Evolutionary conservation across 176 grass and related monocot species (phyloP).

Genomic region (Oryza meyeriana): DNA sequence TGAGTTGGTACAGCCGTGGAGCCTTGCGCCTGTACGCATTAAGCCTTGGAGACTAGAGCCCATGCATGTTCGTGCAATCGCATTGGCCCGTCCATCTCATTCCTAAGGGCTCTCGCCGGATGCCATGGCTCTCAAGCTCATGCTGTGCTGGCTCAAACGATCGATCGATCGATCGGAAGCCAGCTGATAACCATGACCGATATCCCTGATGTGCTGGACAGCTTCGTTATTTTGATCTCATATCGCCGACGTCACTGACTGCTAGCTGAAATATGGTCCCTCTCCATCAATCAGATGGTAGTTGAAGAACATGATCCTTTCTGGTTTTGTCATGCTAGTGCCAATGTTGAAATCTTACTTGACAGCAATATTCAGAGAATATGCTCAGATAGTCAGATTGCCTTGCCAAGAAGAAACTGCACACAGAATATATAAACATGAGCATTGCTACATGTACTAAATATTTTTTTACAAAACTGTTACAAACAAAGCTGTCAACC

Average conservation of each 20-base stretch:
- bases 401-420: not conserved
- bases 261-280: not conserved
- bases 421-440: not conserved
- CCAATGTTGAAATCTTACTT: slow-evolving; percentile 20
- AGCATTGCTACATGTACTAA: no score
- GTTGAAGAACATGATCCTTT: slow-evolving; percentile 15
- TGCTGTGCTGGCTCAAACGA: not conserved
- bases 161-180: not conserved
- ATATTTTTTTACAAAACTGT: no score
- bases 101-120: not conserved
- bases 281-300: not conserved
- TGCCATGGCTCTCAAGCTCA: slow-evolving; percentile 9
- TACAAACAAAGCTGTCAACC: no score
- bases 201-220: slow-evolving; percentile 3
- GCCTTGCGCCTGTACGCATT: not conserved
- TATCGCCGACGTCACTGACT: not conserved
- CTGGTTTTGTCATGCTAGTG: slow-evolving; percentile 25
- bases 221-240: not conserved
- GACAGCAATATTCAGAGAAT: slow-evolving; percentile 4
- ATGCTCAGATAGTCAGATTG: not conserved
- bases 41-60: not conserved
- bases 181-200: not conserved
- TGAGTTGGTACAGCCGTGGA: not conserved
- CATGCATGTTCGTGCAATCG: slow-evolving; percentile 13
- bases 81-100: slow-evolving; percentile 1